Conservation (phyloP, 345 rosid genomes). For the Citrus sinensis region DNA sequence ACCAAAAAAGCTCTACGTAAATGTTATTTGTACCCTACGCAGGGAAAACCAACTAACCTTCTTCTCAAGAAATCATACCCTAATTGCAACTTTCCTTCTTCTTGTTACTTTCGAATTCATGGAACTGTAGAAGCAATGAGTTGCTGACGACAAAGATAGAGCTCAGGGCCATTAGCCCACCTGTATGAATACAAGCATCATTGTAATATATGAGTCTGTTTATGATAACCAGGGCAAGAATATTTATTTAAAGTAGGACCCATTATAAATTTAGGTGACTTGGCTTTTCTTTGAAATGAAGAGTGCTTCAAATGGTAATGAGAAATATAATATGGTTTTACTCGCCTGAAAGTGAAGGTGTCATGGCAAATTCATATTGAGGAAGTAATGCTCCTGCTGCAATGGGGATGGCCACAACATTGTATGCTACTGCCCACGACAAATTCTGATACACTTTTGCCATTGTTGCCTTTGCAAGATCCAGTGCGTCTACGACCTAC, state of each 20-base stretch:
- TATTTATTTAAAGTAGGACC: neutral
- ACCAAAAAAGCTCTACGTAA: neutral
- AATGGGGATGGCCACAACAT: constrained; percentile 73
- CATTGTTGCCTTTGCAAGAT: constrained; percentile 89
- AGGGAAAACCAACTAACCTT: neutral
- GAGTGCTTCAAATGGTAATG: neutral
- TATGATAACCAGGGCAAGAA: neutral
- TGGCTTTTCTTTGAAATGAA: neutral
- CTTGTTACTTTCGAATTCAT: constrained; percentile 30
- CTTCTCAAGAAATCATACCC: neutral
- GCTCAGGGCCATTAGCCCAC: constrained; percentile 94
- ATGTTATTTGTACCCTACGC: too few relatives aligned
- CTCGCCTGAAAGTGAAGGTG: constrained; percentile 88
- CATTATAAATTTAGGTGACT: neutral
- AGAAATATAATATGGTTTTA: neutral
- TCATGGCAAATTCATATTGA: constrained; percentile 78
- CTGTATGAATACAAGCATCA: constrained; percentile 35
- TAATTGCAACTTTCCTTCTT: neutral
- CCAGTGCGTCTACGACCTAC: constrained; percentile 80
- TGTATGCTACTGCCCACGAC: constrained; percentile 87
- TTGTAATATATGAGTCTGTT: neutral
- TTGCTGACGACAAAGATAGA: constrained; percentile 82
- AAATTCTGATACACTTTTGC: constrained; percentile 85
- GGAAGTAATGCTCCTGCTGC: constrained; percentile 93
- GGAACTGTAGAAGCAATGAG: constrained; percentile 77